A percentile compares a stretch with the other conserved stretches of the same genome.
Conservation (phyloP, 2,329 filamentous ascomycete genomes). For the Pyrenochaeta sp. region DNA sequence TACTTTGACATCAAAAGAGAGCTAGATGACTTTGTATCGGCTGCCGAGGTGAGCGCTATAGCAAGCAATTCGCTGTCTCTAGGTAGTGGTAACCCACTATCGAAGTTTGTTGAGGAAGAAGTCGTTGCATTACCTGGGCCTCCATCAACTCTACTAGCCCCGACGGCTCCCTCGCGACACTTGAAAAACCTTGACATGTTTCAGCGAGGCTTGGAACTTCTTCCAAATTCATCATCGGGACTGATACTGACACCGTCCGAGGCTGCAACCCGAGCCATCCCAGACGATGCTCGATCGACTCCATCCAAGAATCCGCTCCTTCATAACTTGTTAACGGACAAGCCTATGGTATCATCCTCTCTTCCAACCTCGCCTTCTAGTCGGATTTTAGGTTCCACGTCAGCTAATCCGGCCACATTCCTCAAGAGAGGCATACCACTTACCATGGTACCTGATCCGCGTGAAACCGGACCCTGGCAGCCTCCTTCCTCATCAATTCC, state of each 20-base stretch:
- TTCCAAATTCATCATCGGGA: conserved; percentile 85
- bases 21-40: conserved; percentile 52
- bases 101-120: conserved; percentile 50
- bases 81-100: conserved; percentile 53
- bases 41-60: conserved; percentile 15
- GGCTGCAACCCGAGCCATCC: conserved; percentile 66
- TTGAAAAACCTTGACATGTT: conserved; percentile 77
- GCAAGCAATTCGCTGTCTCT: conserved; percentile 19
- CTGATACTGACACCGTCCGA: conserved; percentile 87
- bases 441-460: conserved; percentile 79
- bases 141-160: conserved; percentile 19
- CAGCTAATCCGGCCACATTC: conserved; percentile 72
- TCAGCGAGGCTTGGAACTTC: conserved; percentile 72
- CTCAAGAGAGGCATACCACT: conserved; percentile 91
- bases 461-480: conserved; percentile 67
- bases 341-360: conserved; percentile 90
- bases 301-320: conserved; percentile 83
- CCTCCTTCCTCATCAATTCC: conserved; percentile 67
- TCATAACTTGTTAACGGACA: conserved; percentile 94
- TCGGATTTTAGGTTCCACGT: conserved; percentile 38
- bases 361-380: conserved; percentile 65
- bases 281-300: conserved; percentile 61
- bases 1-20: conserved; percentile 73
- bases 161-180: conserved; percentile 52
- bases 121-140: conserved; percentile 23